These are phyloP conservation scores for Paraphoma sp. DNA, from an alignment of 2,329 filamentous ascomycete species.

Conservation along the genomic window DNA sequence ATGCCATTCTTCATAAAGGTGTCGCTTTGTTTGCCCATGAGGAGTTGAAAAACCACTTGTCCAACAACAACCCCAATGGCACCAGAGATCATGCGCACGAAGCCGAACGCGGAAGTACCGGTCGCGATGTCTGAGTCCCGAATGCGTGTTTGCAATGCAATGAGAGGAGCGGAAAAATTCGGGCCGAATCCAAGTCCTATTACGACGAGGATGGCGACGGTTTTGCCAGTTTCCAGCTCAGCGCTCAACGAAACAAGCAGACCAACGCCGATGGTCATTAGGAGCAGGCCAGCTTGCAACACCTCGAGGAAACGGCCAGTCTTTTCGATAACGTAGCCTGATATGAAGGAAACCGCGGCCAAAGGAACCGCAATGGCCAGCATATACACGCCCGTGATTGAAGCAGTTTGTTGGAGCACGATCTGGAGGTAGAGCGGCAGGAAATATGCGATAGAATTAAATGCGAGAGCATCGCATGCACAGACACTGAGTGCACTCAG, in stretches of 20 bases:
- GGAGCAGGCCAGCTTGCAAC: slow-evolving; percentile 36
- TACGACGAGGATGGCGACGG: slow-evolving; percentile 58
- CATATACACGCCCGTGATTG: slow-evolving; percentile 65
- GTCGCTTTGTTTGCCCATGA: slow-evolving; percentile 59
- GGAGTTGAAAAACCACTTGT: slow-evolving; percentile 59
- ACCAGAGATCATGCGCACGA: slow-evolving; percentile 54
- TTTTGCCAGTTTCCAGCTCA: slow-evolving; percentile 25
- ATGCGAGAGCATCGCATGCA: slow-evolving; percentile 62
- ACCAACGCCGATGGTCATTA: slow-evolving; percentile 45
- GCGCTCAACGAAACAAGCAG: slow-evolving; percentile 36
- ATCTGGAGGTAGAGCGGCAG: slow-evolving; percentile 78
- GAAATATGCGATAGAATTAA: slow-evolving; percentile 73
- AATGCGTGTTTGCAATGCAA: slow-evolving; percentile 65
- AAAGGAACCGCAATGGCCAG: slow-evolving; percentile 63
- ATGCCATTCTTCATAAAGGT: slow-evolving; percentile 30
- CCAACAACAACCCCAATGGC: slow-evolving; percentile 58
- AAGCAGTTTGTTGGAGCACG: slow-evolving; percentile 65
- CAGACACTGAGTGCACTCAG: slow-evolving; percentile 61
- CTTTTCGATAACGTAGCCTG: slow-evolving; percentile 55
- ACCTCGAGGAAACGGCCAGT: slow-evolving; percentile 51
- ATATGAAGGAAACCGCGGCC: slow-evolving; percentile 53
- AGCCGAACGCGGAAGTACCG: slow-evolving; percentile 60
- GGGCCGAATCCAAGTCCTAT: slow-evolving; percentile 60
- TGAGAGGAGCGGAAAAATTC: slow-evolving; percentile 62
- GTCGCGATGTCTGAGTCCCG: slow-evolving; percentile 59